Evolutionary conservation across 805 yeast genomes (phyloP).

Genomic region (Ogataea paradorogensis): DNA sequence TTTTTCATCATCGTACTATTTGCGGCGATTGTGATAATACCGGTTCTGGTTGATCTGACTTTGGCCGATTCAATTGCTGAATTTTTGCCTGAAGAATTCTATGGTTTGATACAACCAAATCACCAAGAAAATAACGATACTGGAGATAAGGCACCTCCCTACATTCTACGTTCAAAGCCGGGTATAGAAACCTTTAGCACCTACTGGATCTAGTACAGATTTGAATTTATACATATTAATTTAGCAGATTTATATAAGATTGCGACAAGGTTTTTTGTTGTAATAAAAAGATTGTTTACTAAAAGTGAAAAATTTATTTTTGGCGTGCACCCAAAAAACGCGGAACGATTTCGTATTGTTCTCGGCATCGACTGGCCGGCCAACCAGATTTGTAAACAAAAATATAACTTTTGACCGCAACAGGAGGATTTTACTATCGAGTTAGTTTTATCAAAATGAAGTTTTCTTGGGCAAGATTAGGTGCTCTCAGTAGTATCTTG

Average conservation of each 20-base stretch:
- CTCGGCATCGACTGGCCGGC: conserved; percentile 1
- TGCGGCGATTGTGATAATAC: conserved; percentile 42
- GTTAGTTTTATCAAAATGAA: conserved; percentile 21
- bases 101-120: conserved; percentile 56
- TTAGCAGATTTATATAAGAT: background rate
- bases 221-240: background rate
- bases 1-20: conserved; percentile 39
- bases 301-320: background rate
- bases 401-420: background rate
- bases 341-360: background rate
- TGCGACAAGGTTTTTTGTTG: conserved; percentile 2
- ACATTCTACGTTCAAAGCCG: conserved; percentile 35
- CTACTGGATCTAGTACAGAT: conserved; percentile 26
- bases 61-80: conserved; percentile 14
- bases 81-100: conserved; percentile 21
- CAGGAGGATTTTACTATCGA: background rate
- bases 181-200: conserved; percentile 21
- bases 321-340: conserved; percentile 7
- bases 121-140: conserved; percentile 65
- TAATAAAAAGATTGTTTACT: background rate
- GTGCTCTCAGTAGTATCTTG: conserved; percentile 24
- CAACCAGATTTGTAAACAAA: conserved; percentile 7
- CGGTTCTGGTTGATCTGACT: conserved; percentile 38
- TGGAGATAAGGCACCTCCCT: conserved; percentile 51
- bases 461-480: conserved; percentile 32